Conservation (phyloP, 768 basidiomycete genomes). For the Imleria badia region DNA sequence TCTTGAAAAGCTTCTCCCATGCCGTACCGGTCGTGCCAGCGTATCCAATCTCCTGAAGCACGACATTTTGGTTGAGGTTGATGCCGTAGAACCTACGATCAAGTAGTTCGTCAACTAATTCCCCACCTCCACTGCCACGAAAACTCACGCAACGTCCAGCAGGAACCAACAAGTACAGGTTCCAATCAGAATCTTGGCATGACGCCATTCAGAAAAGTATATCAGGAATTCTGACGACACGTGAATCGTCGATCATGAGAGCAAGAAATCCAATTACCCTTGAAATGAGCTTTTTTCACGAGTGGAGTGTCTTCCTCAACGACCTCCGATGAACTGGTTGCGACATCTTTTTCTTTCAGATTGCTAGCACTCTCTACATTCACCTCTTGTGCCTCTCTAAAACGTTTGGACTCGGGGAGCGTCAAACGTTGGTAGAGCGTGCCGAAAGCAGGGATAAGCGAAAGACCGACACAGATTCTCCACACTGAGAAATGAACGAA, state of each 20-base stretch:
- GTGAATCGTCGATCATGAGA: background rate
- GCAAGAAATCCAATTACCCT: conserved; percentile 32
- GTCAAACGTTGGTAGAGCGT: conserved; percentile 78
- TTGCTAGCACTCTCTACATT: conserved; percentile 27
- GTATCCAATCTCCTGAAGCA: conserved; percentile 72
- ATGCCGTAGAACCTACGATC: conserved; percentile 70
- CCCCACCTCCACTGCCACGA: background rate
- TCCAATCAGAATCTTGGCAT: conserved; percentile 64
- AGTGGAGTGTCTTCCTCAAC: conserved; percentile 17
- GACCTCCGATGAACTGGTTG: background rate
- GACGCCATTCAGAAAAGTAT: conserved; percentile 75
- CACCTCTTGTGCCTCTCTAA: conserved; percentile 38
- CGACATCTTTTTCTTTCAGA: conserved; percentile 32
- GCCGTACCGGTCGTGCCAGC: conserved; percentile 55
- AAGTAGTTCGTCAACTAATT: background rate
- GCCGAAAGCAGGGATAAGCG: conserved; percentile 70
- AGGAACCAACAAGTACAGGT: conserved; percentile 75
- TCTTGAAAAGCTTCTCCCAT: conserved; percentile 66
- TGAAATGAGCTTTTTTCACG: conserved; percentile 51
- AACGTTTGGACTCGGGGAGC: conserved; percentile 66
- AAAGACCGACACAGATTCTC: conserved; percentile 73
- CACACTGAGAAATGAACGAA: conserved; percentile 44
- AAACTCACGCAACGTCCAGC: conserved; percentile 61
- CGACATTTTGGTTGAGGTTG: conserved; percentile 72
- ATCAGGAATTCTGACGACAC: conserved; percentile 49